Base-by-base conservation (phyloP, 208 protist genomes). In the Giardia muris region DNA sequence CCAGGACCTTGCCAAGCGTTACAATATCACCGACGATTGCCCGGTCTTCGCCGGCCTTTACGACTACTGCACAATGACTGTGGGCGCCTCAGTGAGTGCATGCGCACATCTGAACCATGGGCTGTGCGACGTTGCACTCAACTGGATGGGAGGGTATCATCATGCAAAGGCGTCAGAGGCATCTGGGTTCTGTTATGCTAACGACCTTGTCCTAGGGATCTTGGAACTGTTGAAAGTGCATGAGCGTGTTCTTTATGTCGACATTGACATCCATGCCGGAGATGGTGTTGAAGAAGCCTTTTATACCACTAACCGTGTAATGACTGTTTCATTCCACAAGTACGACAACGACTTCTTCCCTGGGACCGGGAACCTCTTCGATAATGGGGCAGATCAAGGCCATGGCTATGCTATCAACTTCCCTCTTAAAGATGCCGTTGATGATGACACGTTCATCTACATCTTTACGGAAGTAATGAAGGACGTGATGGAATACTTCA, bases 231-330 rank as follows among this genome's bases (percentile, higher is more conserved):
- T 99, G 47, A 98, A 98, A 94, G 95, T 95, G 44, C 92, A 97
- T 92, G 44, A 94, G 42, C 95, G 98, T 67, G 98, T 99, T n/a
- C 94, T 99, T 2, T 99, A 99, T 95, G 96, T 99, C 48, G 99
- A 99, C 94, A 98, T 99, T 89, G 98, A 99, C 93, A 97, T 99
- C 91, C 98, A 99, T 94, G 98, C 99, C 94, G 98, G 98, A 45
- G 98, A 99, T 93, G 98, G 98, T 67, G 98, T 99, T 2, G 95
- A 98, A 92, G 96, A 98, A 92, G 98, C 98, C 1, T 99, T 99
- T 93, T 98, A 98, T 94, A 96, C 95, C 30, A 99, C 98, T n/a
- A 96, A 98, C 87, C 95, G 98, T n/a, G 99, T 99, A n/a, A 97
- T 99, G 96, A 99, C 98, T 0, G 94, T 99, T 30, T 99, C 98